These are phyloP conservation scores for Reutealis trisperma DNA, from an alignment of 345 rosid genomes.

Conservation along the genomic window DNA sequence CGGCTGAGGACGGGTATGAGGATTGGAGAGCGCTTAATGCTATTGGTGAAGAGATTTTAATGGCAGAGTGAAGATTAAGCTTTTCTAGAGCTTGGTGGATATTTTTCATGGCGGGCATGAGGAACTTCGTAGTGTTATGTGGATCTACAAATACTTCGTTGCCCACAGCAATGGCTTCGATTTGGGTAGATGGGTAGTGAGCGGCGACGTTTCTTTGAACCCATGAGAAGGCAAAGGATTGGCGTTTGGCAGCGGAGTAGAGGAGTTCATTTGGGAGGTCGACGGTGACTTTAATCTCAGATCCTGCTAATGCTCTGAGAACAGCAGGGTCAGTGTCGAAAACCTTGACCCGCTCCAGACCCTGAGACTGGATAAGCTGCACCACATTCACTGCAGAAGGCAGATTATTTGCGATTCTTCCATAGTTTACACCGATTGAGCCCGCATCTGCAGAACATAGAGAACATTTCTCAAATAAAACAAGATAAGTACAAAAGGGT, in stretches of 20 bases:
- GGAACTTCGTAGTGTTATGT: slow-evolving; percentile 66
- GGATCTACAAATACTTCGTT: slow-evolving; percentile 93
- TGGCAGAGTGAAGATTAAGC: slow-evolving; percentile 58
- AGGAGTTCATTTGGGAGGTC: slow-evolving; percentile 80
- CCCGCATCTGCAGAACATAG: slow-evolving; percentile 54
- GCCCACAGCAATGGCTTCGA: slow-evolving; percentile 91
- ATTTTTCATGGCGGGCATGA: slow-evolving; percentile 82
- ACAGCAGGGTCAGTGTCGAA: slow-evolving; percentile 83
- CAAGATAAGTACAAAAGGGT: background rate
- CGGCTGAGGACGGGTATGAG: slow-evolving; percentile 93
- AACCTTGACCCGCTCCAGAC: slow-evolving; percentile 67
- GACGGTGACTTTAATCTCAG: slow-evolving; percentile 79
- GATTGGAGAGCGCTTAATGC: slow-evolving; percentile 75
- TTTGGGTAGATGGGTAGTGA: slow-evolving; percentile 66
- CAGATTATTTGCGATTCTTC: slow-evolving; percentile 74
- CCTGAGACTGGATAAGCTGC: slow-evolving; percentile 69
- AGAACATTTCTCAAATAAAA: background rate
- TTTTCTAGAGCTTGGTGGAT: slow-evolving; percentile 68
- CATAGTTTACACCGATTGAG: slow-evolving; percentile 91
- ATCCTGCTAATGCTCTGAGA: slow-evolving; percentile 71
- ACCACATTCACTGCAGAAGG: slow-evolving; percentile 78
- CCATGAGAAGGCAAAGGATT: slow-evolving; percentile 64
- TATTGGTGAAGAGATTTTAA: slow-evolving; percentile 83
- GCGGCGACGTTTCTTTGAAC: slow-evolving; percentile 70
- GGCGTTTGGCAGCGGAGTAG: slow-evolving; percentile 56